Base-by-base conservation (phyloP, 352 stramenopile species). In the Pythium phragmitis region DNA sequence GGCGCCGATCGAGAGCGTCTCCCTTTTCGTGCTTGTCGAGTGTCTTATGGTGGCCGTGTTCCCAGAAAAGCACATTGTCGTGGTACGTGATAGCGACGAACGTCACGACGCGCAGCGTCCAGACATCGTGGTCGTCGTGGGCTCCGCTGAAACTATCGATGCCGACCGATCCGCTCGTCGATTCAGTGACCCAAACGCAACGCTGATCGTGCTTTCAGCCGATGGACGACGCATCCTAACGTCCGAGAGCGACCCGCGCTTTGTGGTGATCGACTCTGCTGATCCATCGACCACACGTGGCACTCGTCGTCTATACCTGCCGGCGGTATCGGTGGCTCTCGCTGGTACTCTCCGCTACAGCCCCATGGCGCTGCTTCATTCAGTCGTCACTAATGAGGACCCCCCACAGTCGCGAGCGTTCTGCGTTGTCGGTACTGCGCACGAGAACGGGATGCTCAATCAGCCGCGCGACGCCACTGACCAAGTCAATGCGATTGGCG, bases 401-500 rank as follows among this genome's bases (percentile, higher is more conserved):
- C 26, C 7, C 2, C 6, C 47, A n/a, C 21, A 47, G 8, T 16
- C 37, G 7, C 57, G 21, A 33, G 34, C 28, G 17, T 41, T 54
- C 9, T 26, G n/a, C 45, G 34, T 16, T 46, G 21, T 46, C 51
- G 67, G 83, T 41, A 57, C 62, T 12, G 68, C 62, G 0, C 64
- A 74, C 3, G 67, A 69, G 46, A 66, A 83, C 37, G 79, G 73
- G 48, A 80, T 86, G 58, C 76, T 80, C 12, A 65, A 83, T 34
- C 23, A 82, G 3, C 63, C 79, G 17, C 72, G 74, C 28, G 50
- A 58, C 0, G 58, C 77, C 33, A 39, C 4, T 39, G 72, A 81
- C 19, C 43, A 61, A 13, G 76, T 87, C 1, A 71, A 85, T 43
- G 69, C 76, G 2, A 60, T 87, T 11, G 74, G 75, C 13, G 43